phyloP scores from a whole-genome alignment of 352 stramenopile species.

The Phytophthora lateralis region DNA sequence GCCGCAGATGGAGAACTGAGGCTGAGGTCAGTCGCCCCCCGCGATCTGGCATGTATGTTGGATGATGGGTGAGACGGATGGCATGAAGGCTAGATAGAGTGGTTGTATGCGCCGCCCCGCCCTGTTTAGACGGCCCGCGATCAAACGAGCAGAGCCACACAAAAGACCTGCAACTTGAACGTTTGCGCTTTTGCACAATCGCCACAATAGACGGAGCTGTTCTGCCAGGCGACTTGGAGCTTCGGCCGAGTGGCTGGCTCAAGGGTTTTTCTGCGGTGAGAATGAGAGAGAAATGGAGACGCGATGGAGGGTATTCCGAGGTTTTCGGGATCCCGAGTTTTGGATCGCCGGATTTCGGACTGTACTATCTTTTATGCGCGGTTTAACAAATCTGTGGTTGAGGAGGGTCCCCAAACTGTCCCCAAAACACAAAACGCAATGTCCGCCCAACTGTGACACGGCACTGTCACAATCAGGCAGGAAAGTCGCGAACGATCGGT shows the following conservation, averaged over 20 bases:
- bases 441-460: slow-evolving; percentile 26
- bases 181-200: slow-evolving; percentile 27
- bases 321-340: background rate
- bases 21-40: slow-evolving; percentile 21
- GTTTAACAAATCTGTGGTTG: slow-evolving; percentile 31
- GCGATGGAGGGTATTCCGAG: background rate
- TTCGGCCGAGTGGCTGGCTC: background rate
- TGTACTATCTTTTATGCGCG: slow-evolving; percentile 23
- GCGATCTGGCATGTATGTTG: slow-evolving; percentile 22
- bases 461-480: slow-evolving; percentile 22
- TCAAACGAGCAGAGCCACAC: slow-evolving; percentile 30
- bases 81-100: background rate
- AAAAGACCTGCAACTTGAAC: slow-evolving; percentile 33
- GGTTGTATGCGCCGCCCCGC: slow-evolving; percentile 6
- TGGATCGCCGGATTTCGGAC: slow-evolving; percentile 12
- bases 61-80: slow-evolving; percentile 17
- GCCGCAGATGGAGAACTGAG: slow-evolving; percentile 37
- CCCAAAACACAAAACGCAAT: slow-evolving; percentile 32
- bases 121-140: slow-evolving; percentile 23
- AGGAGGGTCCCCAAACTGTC: slow-evolving; percentile 31
- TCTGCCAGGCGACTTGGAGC: background rate
- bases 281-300: background rate
- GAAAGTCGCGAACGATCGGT: slow-evolving; percentile 2
- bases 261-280: background rate
- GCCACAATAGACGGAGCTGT: slow-evolving; percentile 30